Conservation (phyloP, 768 basidiomycete genomes). For the Guyanaporus albipodus region DNA sequence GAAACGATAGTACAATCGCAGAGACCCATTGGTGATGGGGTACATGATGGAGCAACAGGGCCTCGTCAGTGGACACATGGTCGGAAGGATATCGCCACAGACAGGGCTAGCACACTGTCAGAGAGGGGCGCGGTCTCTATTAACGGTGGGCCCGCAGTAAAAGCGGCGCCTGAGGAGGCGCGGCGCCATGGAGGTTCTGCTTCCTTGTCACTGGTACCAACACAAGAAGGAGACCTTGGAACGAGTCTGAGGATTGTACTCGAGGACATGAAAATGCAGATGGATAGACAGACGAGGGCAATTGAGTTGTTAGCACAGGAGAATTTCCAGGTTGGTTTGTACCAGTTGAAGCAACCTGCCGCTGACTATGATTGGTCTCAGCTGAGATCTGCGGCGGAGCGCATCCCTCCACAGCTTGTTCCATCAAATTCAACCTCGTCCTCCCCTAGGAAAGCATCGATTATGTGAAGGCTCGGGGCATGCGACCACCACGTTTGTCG, state of each 20-base stretch:
- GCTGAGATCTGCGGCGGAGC: conserved; percentile 18
- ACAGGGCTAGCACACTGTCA: conserved; percentile 9
- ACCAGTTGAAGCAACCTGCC: background rate
- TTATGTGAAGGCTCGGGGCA: conserved; percentile 8
- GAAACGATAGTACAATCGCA: conserved; percentile 20
- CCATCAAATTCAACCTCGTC: conserved; percentile 11
- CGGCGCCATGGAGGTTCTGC: conserved; percentile 10
- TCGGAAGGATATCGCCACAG: conserved; percentile 11
- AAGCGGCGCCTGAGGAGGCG: conserved; percentile 10
- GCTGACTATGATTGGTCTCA: conserved; percentile 6
- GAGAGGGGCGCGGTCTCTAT: conserved; percentile 9
- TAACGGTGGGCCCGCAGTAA: conserved; percentile 6
- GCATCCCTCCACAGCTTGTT: conserved; percentile 8
- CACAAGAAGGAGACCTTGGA: conserved; percentile 20
- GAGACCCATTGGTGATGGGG: conserved; percentile 5
- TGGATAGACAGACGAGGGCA: conserved; percentile 45
- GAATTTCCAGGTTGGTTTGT: conserved; percentile 40
- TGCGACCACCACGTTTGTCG: background rate
- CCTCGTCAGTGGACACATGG: conserved; percentile 11
- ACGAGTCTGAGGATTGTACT: conserved; percentile 35
- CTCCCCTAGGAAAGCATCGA: conserved; percentile 15
- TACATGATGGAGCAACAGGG: conserved; percentile 4
- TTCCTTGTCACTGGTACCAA: conserved; percentile 12
- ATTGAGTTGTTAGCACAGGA: conserved; percentile 43
- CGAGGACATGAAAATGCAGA: conserved; percentile 44